Evolutionary conservation across 1,284 basidiomycete genomes (phyloP).

Genomic region (Boletus subluridellus): DNA sequence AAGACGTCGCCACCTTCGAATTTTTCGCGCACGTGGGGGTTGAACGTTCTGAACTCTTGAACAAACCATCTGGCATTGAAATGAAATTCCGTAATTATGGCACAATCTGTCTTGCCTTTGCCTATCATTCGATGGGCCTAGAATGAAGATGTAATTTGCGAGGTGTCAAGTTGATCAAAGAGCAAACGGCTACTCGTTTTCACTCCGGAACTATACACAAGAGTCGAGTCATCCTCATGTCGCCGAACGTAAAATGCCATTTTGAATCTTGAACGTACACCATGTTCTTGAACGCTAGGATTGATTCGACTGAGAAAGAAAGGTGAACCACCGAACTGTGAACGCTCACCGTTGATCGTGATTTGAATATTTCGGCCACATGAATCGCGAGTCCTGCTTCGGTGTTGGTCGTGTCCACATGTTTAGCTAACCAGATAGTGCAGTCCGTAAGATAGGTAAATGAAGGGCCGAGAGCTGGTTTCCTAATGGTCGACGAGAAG

Average conservation of each 20-base stretch:
- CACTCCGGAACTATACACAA: background rate
- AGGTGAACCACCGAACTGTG: background rate
- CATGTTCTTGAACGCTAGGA: constrained; percentile 39
- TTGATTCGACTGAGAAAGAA: background rate
- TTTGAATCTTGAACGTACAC: constrained; percentile 35
- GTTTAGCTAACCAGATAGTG: constrained; percentile 59
- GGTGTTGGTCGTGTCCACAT: constrained; percentile 3
- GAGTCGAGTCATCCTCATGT: background rate
- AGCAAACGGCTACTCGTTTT: background rate
- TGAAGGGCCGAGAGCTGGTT: constrained; percentile 70
- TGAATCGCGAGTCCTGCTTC: constrained; percentile 26
- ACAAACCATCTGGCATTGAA: too few relatives aligned
- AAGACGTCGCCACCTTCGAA: background rate
- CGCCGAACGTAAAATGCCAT: constrained; percentile 23
- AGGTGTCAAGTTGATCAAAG: background rate
- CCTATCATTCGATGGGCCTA: background rate
- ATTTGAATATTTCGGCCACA: constrained; percentile 42
- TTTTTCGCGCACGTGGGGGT: background rate
- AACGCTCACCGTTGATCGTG: constrained; percentile 45
- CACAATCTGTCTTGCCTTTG: background rate
- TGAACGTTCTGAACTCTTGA: too few relatives aligned
- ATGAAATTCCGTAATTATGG: background rate
- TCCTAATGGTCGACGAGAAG: constrained; percentile 44
- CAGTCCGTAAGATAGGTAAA: constrained; percentile 70
- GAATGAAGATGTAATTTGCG: background rate